Evolutionary conservation across 768 basidiomycete species (phyloP).

Genomic region (Chalciporus sphaerocephalus): DNA sequence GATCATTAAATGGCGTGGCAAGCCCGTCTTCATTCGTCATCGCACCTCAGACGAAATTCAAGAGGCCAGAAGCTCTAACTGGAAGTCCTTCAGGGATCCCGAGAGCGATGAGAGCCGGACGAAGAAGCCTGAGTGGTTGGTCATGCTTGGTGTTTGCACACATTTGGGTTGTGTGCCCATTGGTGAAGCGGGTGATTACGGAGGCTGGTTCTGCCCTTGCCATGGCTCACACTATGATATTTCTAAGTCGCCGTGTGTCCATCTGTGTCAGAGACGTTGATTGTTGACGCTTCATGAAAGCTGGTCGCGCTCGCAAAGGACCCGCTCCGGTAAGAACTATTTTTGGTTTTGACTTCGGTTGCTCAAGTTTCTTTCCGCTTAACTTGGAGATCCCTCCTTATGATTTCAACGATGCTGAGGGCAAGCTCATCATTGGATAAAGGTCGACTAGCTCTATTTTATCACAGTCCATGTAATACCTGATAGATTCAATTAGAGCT

Average conservation of each 20-base stretch:
- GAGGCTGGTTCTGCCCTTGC: slow-evolving; percentile 99
- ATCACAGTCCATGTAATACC: slow-evolving; percentile 18
- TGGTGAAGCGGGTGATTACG: slow-evolving; percentile 94
- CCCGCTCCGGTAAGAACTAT: slow-evolving; percentile 77
- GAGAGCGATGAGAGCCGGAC: slow-evolving; percentile 83
- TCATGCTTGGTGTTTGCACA: slow-evolving; percentile 92
- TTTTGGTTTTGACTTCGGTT: not conserved
- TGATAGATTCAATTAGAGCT: slow-evolving; percentile 23
- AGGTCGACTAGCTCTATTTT: slow-evolving; percentile 1
- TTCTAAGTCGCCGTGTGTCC: slow-evolving; percentile 46
- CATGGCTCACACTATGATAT: slow-evolving; percentile 99
- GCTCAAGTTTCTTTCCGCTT: slow-evolving; percentile 44
- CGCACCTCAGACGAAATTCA: slow-evolving; percentile 87
- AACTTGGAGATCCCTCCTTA: slow-evolving; percentile 93
- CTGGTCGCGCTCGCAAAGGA: slow-evolving; percentile 92
- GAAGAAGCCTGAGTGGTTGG: slow-evolving; percentile 95
- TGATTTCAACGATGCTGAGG: slow-evolving; percentile 82
- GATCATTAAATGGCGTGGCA: slow-evolving; percentile 99
- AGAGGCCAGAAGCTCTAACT: slow-evolving; percentile 80
- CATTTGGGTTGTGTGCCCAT: slow-evolving; percentile 99
- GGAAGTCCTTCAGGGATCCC: slow-evolving; percentile 89
- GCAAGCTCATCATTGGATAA: slow-evolving; percentile 84
- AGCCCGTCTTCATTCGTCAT: slow-evolving; percentile 99
- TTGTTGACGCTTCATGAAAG: slow-evolving; percentile 37
- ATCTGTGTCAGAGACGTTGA: not conserved